Conservation (phyloP, 1,284 basidiomycete species). For the Golubevia pallescens region DNA sequence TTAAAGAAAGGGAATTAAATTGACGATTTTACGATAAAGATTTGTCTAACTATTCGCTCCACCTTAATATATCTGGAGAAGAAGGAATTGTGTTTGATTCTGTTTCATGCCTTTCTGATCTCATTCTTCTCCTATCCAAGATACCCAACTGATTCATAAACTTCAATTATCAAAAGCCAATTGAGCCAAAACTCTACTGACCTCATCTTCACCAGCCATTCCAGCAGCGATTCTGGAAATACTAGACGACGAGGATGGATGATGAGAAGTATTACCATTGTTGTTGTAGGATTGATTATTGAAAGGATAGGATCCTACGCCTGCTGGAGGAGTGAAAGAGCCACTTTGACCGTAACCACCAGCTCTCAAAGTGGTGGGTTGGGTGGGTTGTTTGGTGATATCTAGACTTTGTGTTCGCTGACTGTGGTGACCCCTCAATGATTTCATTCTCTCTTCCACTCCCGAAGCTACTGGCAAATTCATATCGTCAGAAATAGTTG, state of each 20-base stretch:
- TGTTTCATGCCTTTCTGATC: too few relatives aligned
- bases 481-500: slow-evolving; percentile 1
- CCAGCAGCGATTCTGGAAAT: not conserved
- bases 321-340: not conserved
- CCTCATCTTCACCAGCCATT: not conserved
- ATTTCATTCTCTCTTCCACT: slow-evolving; percentile 37
- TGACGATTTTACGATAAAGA: too few relatives aligned
- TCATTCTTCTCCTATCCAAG: not conserved
- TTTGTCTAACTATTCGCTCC: too few relatives aligned
- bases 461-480: not conserved
- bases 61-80: too few relatives aligned
- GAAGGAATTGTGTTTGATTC: too few relatives aligned
- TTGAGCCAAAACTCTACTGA: not conserved
- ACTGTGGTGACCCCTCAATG: slow-evolving; percentile 30
- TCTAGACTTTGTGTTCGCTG: slow-evolving; percentile 46
- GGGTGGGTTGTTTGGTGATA: slow-evolving; percentile 34
- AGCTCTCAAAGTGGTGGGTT: not conserved
- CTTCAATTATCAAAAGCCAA: not conserved
- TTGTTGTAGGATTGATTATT: not conserved
- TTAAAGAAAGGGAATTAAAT: too few relatives aligned
- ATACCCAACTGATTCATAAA: not conserved
- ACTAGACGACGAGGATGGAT: not conserved
- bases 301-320: not conserved
- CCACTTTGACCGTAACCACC: not conserved
- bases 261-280: not conserved